Evolutionary conservation across 805 yeast genomes (phyloP).

Genomic region (Candida pseudoglaebosa): DNA sequence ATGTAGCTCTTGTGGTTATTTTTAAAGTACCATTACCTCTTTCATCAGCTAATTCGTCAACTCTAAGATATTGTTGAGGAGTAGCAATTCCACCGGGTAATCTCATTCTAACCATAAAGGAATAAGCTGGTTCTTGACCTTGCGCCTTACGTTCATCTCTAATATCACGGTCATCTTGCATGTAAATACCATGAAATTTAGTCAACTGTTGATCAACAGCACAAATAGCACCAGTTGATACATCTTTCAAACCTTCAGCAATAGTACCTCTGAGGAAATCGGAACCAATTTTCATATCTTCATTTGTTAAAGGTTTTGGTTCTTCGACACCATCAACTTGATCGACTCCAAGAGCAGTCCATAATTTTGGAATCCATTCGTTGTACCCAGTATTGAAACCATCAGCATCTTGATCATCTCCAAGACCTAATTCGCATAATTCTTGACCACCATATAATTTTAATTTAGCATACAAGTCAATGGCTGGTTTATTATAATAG

Average conservation of each 20-base stretch:
- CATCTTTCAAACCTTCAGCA: conserved; percentile 77
- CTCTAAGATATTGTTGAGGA: conserved; percentile 82
- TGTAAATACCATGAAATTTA: conserved; percentile 95
- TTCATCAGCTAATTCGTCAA: conserved; percentile 75
- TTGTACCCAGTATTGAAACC: conserved; percentile 90
- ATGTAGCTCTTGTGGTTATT: conserved; percentile 94
- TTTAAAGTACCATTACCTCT: conserved; percentile 93
- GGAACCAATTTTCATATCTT: conserved; percentile 88
- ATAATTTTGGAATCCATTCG: conserved; percentile 77
- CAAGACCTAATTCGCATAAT: conserved; percentile 74
- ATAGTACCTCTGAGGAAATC: conserved; percentile 90
- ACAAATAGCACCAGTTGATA: conserved; percentile 83
- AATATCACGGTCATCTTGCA: conserved; percentile 97
- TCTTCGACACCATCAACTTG: conserved; percentile 78
- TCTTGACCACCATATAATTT: conserved; percentile 69
- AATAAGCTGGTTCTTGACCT: conserved; percentile 91
- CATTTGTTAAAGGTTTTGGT: conserved; percentile 88
- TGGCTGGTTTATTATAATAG: conserved; percentile 88
- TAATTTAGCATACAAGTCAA: conserved; percentile 65
- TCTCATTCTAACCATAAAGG: conserved; percentile 96
- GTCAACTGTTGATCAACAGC: conserved; percentile 92
- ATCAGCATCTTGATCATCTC: conserved; percentile 98
- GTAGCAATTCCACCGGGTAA: conserved; percentile 90
- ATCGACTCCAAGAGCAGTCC: conserved; percentile 89
- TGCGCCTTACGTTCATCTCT: conserved; percentile 89